phyloP scores from a whole-genome alignment of 2,329 filamentous ascomycete genomes.

The Aspergillus japonicus region DNA sequence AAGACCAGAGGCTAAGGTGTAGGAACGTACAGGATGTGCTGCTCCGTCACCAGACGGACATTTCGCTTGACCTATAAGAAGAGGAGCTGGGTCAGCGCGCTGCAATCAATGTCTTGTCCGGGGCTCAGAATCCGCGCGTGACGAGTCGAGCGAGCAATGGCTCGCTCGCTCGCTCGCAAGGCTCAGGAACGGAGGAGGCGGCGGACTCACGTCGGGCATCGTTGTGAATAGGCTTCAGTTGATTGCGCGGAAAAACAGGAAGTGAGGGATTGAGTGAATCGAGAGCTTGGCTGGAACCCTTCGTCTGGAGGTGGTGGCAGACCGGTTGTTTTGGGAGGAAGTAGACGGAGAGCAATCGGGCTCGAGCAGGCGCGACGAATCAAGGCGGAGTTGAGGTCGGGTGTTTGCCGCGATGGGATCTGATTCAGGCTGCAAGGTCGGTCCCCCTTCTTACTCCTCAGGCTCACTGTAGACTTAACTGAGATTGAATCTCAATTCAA shows the following conservation, averaged over 20 bases:
- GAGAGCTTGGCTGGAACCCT: not conserved
- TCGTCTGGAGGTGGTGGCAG: not conserved
- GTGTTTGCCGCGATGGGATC: slow-evolving; percentile 1
- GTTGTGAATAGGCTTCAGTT: slow-evolving; percentile 13
- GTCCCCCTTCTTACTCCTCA: too few species aligned
- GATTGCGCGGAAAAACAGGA: slow-evolving; percentile 6
- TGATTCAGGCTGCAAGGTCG: too few species aligned
- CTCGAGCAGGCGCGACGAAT: slow-evolving; percentile 13
- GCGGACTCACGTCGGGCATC: slow-evolving; percentile 38
- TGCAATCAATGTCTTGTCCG: slow-evolving; percentile 15
- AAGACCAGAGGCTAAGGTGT: slow-evolving; percentile 12
- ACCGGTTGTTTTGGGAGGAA: not conserved
- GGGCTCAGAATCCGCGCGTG: slow-evolving; percentile 7
- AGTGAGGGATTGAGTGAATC: not conserved
- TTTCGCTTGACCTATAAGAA: slow-evolving; percentile 68
- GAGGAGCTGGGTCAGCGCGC: slow-evolving; percentile 20
- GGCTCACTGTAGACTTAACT: not conserved
- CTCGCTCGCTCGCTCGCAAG: not conserved
- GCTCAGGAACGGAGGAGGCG: not conserved
- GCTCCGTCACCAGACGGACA: slow-evolving; percentile 90
- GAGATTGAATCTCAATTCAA: not conserved
- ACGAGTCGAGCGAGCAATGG: slow-evolving; percentile 6
- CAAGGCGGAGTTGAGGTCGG: slow-evolving; percentile 16
- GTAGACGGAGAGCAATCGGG: slow-evolving; percentile 8
- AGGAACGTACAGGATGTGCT: slow-evolving; percentile 74